Conservation (phyloP, 2,329 filamentous ascomycete species). For the Zymoseptoria brevis region DNA sequence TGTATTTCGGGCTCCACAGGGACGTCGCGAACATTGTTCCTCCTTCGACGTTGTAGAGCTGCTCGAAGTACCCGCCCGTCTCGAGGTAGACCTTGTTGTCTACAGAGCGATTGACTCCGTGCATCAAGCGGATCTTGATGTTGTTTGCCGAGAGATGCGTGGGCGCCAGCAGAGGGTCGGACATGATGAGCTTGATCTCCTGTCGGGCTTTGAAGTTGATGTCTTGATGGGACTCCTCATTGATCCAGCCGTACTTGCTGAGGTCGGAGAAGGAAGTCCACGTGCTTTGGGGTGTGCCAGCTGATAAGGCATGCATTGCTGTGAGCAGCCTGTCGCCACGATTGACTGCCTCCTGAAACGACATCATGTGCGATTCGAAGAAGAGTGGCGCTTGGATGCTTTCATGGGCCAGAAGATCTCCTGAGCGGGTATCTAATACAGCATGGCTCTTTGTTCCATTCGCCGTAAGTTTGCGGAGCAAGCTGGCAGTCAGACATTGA, state of each 20-base stretch:
- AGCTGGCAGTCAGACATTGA: neutral
- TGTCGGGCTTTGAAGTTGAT: neutral
- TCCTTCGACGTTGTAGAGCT: neutral
- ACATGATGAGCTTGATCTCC: slow-evolving; percentile 3
- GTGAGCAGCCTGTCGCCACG: neutral
- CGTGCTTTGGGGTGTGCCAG: neutral
- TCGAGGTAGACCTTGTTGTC: neutral
- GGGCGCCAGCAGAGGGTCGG: neutral
- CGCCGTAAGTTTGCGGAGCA: neutral
- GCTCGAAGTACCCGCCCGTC: neutral
- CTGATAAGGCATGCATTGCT: neutral
- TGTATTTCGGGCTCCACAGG: neutral
- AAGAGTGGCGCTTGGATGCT: neutral
- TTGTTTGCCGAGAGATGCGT: neutral
- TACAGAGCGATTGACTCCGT: neutral
- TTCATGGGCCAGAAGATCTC: neutral
- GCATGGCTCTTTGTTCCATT: neutral
- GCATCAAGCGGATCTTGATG: neutral
- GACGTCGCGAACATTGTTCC: slow-evolving; percentile 1
- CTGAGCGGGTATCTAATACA: neutral
- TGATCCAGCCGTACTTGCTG: neutral
- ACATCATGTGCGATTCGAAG: neutral
- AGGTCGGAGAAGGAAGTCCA: slow-evolving; percentile 1
- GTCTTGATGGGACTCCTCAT: neutral
- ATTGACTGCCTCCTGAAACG: neutral